Evolutionary conservation across 106 monocot species (phyloP).

Genomic region (Platanthera zijinensis): DNA sequence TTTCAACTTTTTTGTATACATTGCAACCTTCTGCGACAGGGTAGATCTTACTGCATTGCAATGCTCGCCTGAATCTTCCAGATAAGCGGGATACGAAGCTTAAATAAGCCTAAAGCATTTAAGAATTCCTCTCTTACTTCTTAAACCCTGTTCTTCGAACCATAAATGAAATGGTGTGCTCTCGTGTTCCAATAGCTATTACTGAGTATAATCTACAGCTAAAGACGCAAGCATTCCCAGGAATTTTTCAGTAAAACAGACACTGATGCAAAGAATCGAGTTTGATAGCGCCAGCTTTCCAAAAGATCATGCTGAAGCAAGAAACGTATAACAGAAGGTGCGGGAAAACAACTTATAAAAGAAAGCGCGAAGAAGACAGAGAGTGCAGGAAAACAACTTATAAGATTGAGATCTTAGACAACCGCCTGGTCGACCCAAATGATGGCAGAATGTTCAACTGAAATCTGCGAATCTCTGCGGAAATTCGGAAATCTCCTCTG

Average conservation of each 20-base stretch:
- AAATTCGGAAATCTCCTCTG: not conserved
- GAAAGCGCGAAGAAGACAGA: not conserved
- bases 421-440: too few relatives aligned
- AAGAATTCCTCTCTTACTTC: not conserved
- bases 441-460: not conserved
- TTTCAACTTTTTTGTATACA: conserved; percentile 51
- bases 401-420: not conserved
- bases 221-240: not conserved
- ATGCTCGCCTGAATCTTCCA: not conserved
- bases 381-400: not conserved
- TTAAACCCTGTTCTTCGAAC: not conserved
- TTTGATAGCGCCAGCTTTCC: not conserved
- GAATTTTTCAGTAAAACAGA: not conserved
- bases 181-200: not conserved
- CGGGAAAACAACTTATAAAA: not conserved
- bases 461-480: not conserved
- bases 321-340: not conserved
- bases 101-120: not conserved
- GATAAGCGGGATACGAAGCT: not conserved
- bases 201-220: not conserved
- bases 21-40: conserved; percentile 14
- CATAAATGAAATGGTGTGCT: not conserved
- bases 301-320: not conserved
- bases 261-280: not conserved
- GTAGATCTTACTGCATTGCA: conserved; percentile 6